Evolutionary conservation across 371 early-diverging fungal species (phyloP), one percentile per base, ranked within the genome.

Genomic region (Lichtheimia hyalospora): DNA sequence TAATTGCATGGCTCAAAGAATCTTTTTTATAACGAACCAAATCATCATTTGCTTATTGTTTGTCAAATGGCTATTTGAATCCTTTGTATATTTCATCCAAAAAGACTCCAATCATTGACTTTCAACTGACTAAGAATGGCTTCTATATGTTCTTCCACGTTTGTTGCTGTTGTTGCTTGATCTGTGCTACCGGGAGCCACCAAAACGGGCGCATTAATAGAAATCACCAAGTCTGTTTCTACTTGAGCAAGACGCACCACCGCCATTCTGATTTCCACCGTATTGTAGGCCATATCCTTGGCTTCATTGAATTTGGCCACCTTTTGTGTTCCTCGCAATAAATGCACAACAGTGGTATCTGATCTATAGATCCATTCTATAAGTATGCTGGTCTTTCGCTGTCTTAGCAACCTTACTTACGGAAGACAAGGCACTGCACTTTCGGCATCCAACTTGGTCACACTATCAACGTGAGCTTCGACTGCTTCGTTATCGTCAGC

Each of bases 401-500:
- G 13, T 42, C 4, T 16, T 3, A 43, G 20, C 24, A 58, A 23
- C 5, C 24, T 40, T 41, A 18, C 85, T 76, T 83, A 85, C 88
- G 81, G 82, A 52, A 88, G 68, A 15, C 58, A 27, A 14, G 90
- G 86, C 2, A 81, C 43, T 2, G 74, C 70, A 0, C 68, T 57
- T 14, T 58, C 28, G 2, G 65, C 21, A 10, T 58, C 20, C 3
- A 63, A 58, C 3, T 55, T 62, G 25, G 71, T 65, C n/a, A 87
- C 62, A 18, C 27, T 54, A 13, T 64, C 64, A n/a, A 78, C 57
- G 5, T 67, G 52, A 21, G 56, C 27, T 4, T 62, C 56, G 5
- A 69, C 61, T 0, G 93, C 92, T 7, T 89, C 86, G 67, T 95
- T 95, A 68, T 89, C 87, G 7, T 83, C 83, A 4, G 92, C 92